Evolutionary conservation across 768 basidiomycete genomes (phyloP), one percentile per base, ranked within the genome.

Genomic region (Phaeolepiota aurea): DNA sequence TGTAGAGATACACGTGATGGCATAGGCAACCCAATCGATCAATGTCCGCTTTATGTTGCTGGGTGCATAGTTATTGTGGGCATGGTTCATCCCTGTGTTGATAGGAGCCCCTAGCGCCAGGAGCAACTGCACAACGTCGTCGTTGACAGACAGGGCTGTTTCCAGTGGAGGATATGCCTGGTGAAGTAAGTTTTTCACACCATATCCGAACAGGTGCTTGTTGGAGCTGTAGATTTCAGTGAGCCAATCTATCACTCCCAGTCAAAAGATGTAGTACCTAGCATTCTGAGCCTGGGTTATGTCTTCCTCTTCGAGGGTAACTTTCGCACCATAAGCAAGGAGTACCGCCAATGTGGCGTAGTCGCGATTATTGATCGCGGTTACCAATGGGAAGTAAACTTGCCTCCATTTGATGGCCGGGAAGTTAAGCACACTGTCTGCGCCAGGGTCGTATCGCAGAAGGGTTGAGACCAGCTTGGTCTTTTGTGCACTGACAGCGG

Each of bases 281-380:
- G 53, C 46, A n/a, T 60, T 58, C 20, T 54, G 48, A 3, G 62
- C 60, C n/a, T 54, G 50, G 16, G 54, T 59, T 10, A 69, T 43
- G 41, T 69, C 66, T 14, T 63, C 61, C 32, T 62, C 61, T 0
- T 54, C 50, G 1, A 65, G 49, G 1, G 47, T 44, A 19, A 68
- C 13, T 42, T 66, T 68, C 2, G 55, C 68, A 2, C 66, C 70
- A 48, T 69, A 54, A 1, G 70, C 68, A 11, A 69, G 44, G n/a
- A 71, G 42, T 5, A 62, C 44, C 0, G 62, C 61, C 2, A 71
- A 22, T 36, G 62, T 60, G 2, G 63, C 56, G 44, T 67, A 67
- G 25, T 61, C 46, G 12, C 54, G 44, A 20, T 46, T 45, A 12
- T 46, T 40, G n/a, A 71, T 53, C 5, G 70, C 69, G 19, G 58